These are phyloP conservation scores for Thuja plicata DNA, from an alignment of 83 land plant genomes.

Conservation along the genomic window DNA sequence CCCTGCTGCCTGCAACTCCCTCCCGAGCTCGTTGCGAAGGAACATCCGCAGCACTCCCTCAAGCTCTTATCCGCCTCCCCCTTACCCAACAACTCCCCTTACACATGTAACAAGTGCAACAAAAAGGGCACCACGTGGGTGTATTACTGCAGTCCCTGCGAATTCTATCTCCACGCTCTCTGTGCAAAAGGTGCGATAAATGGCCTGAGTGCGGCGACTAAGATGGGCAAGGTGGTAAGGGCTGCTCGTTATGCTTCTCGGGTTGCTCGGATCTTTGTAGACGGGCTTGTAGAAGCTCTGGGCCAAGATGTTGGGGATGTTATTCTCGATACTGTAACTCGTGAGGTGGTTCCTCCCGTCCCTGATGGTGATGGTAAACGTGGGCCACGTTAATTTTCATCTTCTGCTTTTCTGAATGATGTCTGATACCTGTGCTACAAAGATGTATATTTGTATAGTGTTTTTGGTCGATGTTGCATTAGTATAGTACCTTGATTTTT, in stretches of 20 bases:
- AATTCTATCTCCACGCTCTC: conserved; percentile 43
- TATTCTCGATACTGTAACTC: neutral
- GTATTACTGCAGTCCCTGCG: conserved; percentile 31
- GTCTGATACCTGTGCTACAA: too few relatives aligned
- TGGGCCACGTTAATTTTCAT: too few relatives aligned
- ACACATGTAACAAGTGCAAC: conserved; percentile 24
- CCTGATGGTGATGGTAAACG: too few relatives aligned
- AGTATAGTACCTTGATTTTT: too few relatives aligned
- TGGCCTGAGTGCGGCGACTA: conserved; percentile 19
- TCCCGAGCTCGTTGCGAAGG: conserved; percentile 15
- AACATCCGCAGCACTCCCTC: conserved; percentile 37
- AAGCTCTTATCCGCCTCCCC: conserved; percentile 13
- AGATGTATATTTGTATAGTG: too few relatives aligned
- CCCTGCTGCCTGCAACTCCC: conserved; percentile 48
- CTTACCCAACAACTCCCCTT: neutral
- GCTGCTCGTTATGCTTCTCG: conserved; percentile 49
- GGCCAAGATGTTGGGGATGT: conserved; percentile 57
- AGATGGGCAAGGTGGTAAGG: conserved; percentile 27
- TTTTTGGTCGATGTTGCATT: too few relatives aligned
- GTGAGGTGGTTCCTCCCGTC: too few relatives aligned
- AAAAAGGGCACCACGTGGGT: conserved; percentile 32
- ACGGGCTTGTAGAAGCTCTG: conserved; percentile 50
- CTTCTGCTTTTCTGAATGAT: too few relatives aligned
- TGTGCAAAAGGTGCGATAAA: conserved; percentile 53
- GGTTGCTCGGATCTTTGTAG: conserved; percentile 36